A percentile compares a stretch with the other conserved stretches of the same genome.
Evolutionary conservation across 2,329 filamentous ascomycete species (phyloP).

Genomic region (Fusarium abutilonis): DNA sequence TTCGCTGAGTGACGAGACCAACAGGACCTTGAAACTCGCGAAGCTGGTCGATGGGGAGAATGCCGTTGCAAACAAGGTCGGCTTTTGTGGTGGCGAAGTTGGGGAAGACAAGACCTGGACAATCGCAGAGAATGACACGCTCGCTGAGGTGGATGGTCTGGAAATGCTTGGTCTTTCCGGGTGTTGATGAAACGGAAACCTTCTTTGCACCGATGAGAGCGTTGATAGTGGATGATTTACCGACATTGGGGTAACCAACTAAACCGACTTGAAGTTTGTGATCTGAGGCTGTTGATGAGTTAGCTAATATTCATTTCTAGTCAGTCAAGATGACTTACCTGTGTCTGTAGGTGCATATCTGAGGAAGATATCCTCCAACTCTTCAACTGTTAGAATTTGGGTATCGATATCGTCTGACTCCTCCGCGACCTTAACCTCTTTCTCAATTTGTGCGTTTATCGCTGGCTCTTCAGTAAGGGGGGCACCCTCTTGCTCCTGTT

Average conservation of each 20-base stretch:
- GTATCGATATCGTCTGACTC: slow-evolving; percentile 65
- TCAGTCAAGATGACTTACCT: slow-evolving; percentile 53
- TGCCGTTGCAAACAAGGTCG: slow-evolving; percentile 93
- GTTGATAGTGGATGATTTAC: slow-evolving; percentile 99
- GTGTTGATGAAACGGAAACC: slow-evolving; percentile 95
- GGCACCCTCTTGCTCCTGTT: slow-evolving; percentile 42
- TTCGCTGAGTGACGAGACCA: slow-evolving; percentile 81
- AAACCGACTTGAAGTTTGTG: slow-evolving; percentile 88
- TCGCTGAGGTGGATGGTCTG: slow-evolving; percentile 96
- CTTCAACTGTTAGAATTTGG: slow-evolving; percentile 89
- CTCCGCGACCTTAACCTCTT: slow-evolving; percentile 35
- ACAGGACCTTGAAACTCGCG: slow-evolving; percentile 91
- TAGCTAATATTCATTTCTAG: not conserved
- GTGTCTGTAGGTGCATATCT: slow-evolving; percentile 68
- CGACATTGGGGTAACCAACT: slow-evolving; percentile 98
- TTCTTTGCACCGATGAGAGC: slow-evolving; percentile 98
- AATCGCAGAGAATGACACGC: slow-evolving; percentile 92
- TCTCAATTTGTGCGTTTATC: slow-evolving; percentile 32
- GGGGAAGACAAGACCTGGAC: slow-evolving; percentile 96
- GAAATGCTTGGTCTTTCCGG: slow-evolving; percentile 99
- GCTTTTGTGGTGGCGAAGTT: slow-evolving; percentile 98
- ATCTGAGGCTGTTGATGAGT: slow-evolving; percentile 53
- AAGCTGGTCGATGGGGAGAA: slow-evolving; percentile 95
- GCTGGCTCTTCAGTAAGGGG: slow-evolving; percentile 47
- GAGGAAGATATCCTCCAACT: slow-evolving; percentile 89